Evolutionary conservation across 306 rosid species (phyloP), one percentile per base, ranked within the genome.

Genomic region (Quercus parvula): DNA sequence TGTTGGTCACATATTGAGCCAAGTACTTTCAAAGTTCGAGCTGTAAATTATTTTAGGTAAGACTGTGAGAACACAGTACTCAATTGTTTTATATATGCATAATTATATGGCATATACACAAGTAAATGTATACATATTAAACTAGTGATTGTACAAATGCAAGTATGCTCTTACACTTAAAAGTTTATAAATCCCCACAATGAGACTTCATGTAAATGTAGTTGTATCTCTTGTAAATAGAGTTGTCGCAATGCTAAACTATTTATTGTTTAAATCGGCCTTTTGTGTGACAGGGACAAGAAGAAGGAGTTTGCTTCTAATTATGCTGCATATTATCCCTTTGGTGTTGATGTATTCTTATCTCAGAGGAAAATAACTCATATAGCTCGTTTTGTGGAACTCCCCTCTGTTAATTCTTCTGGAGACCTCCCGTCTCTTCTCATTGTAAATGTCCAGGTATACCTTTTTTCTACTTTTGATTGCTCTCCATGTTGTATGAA

Each of bases 271-370:
- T 51, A 41, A 72, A n/a, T 63, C 56, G 61, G 64, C 85, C 38
- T 76, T 74, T 51, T 75, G 64, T 57, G 35, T 83, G 85, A 78
- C 85, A 96, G 99, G 89, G 99, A 96, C 83, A 91, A 88, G 91
- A 96, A 89, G 90, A 96, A 96, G 86, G 99, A 91, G 2, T 81
- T 85, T 76, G 98, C 98, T 84, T 71, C 91, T 5, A 89, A 84
- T 73, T 75, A 61, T 81, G 84, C 99, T 77, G 99, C 99, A 63
- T 96, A 93, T 88, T 86, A 91, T 66, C 98, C 99, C 17, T 89
- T 96, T 85, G 99, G 99, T 66, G 97, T 91, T 28, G 99, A 96
- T 54, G 94, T 96, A 57, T 96, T 93, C 89, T 93, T 96, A 80
- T 91, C 94, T 55, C 97, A 86, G 46, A 88, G 91, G 63, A 96